Percentiles rank a stretch among this genome's conserved stretches.
Conservation (phyloP, 2,329 filamentous ascomycete species). For the Exophiala spinifera region DNA sequence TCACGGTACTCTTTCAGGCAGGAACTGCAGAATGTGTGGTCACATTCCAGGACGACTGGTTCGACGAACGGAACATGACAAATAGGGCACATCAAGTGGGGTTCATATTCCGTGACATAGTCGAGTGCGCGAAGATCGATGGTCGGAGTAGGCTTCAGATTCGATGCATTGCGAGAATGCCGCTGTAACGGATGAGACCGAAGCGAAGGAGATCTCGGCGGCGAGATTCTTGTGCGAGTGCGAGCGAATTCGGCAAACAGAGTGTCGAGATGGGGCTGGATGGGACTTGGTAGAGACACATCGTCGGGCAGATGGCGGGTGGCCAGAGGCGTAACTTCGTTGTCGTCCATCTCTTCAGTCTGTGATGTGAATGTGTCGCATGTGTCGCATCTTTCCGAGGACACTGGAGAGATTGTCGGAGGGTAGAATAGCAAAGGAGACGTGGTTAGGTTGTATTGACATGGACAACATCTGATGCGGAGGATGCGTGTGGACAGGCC, state of each 20-base stretch:
- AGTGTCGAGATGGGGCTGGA: conserved; percentile 25
- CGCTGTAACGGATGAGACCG: conserved; percentile 19
- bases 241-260: conserved; percentile 28
- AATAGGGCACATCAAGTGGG: conserved; percentile 62
- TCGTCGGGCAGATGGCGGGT: conserved; percentile 6
- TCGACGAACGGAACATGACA: conserved; percentile 61
- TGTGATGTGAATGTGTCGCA: not conserved
- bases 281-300: conserved; percentile 15
- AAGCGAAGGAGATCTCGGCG: conserved; percentile 18
- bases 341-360: not conserved
- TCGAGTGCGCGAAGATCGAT: conserved; percentile 57
- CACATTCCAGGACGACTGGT: conserved; percentile 58
- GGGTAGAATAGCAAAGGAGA: not conserved
- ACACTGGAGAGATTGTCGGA: not conserved
- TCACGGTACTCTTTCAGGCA: conserved; percentile 49
- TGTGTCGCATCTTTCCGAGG: not conserved
- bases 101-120: conserved; percentile 55
- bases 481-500: no score
- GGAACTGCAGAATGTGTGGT: conserved; percentile 61
- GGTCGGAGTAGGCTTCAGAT: not conserved
- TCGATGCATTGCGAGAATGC: not conserved
- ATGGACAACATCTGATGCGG: no score
- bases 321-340: not conserved
- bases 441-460: not conserved
- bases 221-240: conserved; percentile 23